Conservation (phyloP, 2,329 filamentous ascomycete genomes). For the Aspergillus ochraceoroseus region DNA sequence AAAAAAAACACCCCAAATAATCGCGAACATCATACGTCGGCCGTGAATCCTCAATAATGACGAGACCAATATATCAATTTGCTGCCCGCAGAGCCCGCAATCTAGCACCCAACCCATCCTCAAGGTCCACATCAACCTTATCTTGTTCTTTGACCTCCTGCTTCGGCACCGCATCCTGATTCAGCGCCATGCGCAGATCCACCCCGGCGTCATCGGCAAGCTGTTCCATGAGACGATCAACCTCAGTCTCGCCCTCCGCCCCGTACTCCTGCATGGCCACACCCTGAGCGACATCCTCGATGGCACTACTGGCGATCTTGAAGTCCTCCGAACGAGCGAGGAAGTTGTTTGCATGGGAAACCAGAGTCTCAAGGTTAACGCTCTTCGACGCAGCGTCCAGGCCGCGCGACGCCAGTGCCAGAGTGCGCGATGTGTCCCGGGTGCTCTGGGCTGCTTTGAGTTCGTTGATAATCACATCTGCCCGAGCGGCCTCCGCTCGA, state of each 20-base stretch:
- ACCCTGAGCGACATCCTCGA: slow-evolving; percentile 41
- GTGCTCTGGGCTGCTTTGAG: slow-evolving; percentile 47
- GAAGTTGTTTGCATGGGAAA: slow-evolving; percentile 43
- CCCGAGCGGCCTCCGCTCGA: slow-evolving; percentile 44
- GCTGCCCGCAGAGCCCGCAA: slow-evolving; percentile 40
- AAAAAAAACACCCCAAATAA: background rate
- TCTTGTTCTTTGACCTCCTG: slow-evolving; percentile 41
- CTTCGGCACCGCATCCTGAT: slow-evolving; percentile 38
- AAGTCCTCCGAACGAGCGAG: slow-evolving; percentile 42
- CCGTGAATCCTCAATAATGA: no score
- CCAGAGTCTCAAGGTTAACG: slow-evolving; percentile 44
- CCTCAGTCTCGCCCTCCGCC: slow-evolving; percentile 41
- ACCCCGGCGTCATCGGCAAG: slow-evolving; percentile 44
- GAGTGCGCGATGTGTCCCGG: slow-evolving; percentile 44
- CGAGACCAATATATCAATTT: slow-evolving; percentile 20
- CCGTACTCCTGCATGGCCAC: slow-evolving; percentile 44
- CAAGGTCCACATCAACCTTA: slow-evolving; percentile 36
- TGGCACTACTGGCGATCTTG: slow-evolving; percentile 41
- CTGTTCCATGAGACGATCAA: slow-evolving; percentile 44
- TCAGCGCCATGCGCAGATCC: slow-evolving; percentile 40
- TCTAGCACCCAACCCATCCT: slow-evolving; percentile 42
- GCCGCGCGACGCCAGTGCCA: slow-evolving; percentile 44
- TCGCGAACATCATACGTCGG: no score
- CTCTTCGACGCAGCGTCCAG: slow-evolving; percentile 44
- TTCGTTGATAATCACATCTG: slow-evolving; percentile 48